Evolutionary conservation across 805 yeast genomes (phyloP), one percentile per base, ranked within the genome.

Genomic region (Candida chilensis): DNA sequence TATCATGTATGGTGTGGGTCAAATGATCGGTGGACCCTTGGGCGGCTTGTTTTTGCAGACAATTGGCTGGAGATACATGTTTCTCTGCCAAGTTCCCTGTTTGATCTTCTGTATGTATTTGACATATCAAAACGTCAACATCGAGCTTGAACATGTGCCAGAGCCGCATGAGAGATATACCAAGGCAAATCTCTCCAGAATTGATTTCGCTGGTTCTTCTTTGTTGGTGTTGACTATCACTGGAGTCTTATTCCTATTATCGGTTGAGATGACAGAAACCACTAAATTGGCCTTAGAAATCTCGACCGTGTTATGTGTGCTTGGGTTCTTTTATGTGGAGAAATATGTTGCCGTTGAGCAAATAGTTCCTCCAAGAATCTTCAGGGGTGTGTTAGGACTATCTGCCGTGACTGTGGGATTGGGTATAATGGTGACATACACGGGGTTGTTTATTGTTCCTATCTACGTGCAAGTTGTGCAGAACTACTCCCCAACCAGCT

Each of bases 21-120:
- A 60, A 30, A 54, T 62, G 37, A 32, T 59, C 4, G 71, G 71
- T 3, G 68, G 69, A 2, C 60, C 66, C 14, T 41, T 63, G 30
- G 71, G 69, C 24, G 66, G 67, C 1, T 24, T 54, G 3, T 60
- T 57, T 27, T 38, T 64, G 9, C 48, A 52, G 1, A 41, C 48
- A 5, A 47, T 54, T 33, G 70, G 70, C 4, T 63, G 69, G 64
- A 52, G 68, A 41, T 53, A 60, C 57, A 58, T 62, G 61, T 64
- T 64, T 43, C 47, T 51, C 0, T 32, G 54, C 2, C 70, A 64
- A 34, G 59, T 59, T 5, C 71, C 71, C 1, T 38, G 57, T 26
- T 44, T 62, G 14, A 4, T 47, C 2, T 15, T 40, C 1, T 43
- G 50, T 21, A 36, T 50, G 19, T 15, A 44, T 6, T 45, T 62